Conservation (phyloP, 257 asterid species). For the Solanum chilense region DNA sequence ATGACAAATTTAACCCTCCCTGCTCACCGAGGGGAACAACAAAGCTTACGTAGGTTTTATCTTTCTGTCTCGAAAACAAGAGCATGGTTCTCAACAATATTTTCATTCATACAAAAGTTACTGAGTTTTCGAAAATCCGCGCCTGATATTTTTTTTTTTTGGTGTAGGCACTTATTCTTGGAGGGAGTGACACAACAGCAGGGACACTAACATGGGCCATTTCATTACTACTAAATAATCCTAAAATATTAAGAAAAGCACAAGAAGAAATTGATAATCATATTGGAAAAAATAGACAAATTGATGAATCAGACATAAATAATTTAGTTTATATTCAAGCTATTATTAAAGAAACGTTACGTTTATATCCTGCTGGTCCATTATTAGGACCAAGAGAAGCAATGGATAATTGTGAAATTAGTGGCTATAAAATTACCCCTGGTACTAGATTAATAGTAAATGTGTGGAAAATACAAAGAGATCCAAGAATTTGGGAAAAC, state of each 20-base stretch:
- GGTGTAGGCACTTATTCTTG: slow-evolving; percentile 8
- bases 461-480: slow-evolving; percentile 39
- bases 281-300: slow-evolving; percentile 25
- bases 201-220: slow-evolving; percentile 37
- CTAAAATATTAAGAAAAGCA: slow-evolving; percentile 14
- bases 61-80: fast-evolving
- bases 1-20: background rate
- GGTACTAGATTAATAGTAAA: slow-evolving; percentile 36
- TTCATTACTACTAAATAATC: slow-evolving; percentile 26
- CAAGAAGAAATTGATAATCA: slow-evolving; percentile 34
- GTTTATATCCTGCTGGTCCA: slow-evolving; percentile 30
- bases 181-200: slow-evolving; percentile 29
- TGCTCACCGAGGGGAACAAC: background rate
- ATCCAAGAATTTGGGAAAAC: slow-evolving; percentile 35
- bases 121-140: background rate
- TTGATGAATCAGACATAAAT: slow-evolving; percentile 28
- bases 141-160: background rate
- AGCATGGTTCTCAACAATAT: background rate
- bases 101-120: no score
- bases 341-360: slow-evolving; percentile 39
- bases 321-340: slow-evolving; percentile 34
- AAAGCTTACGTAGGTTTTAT: fast-evolving
- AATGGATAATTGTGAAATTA: slow-evolving; percentile 19
- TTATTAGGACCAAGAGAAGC: slow-evolving; percentile 22
- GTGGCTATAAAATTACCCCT: slow-evolving; percentile 26